Percentiles rank a stretch among this genome's conserved stretches.
Conservation (phyloP, 352 stramenopile species). For the Achlya hypogyna region DNA sequence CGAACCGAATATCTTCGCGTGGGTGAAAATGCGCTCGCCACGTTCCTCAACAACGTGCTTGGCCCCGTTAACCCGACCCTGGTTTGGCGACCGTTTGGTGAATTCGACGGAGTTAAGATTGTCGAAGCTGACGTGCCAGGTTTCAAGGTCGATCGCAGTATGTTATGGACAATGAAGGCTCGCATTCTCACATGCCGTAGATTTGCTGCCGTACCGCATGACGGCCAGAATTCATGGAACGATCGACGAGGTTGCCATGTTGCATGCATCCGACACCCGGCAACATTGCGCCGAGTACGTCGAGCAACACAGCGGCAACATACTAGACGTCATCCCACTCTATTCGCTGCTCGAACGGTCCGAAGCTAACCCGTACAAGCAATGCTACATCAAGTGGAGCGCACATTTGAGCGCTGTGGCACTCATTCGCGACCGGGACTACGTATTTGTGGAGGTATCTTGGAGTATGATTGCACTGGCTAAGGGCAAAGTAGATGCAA, state of each 20-base stretch:
- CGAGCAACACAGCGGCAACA: background rate
- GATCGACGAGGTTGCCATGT: constrained; percentile 11
- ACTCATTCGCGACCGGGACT: constrained; percentile 8
- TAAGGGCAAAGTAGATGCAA: background rate
- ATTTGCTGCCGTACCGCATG: constrained; percentile 8
- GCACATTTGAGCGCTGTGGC: background rate
- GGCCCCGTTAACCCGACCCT: background rate
- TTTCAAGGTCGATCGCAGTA: background rate
- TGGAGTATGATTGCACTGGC: background rate
- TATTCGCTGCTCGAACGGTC: constrained; percentile 8
- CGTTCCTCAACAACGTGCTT: constrained; percentile 8
- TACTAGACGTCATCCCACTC: constrained; percentile 10
- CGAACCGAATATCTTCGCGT: background rate
- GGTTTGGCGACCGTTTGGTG: background rate
- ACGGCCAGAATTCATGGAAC: constrained; percentile 10
- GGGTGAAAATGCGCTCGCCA: background rate
- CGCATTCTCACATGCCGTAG: background rate
- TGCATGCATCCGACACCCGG: constrained; percentile 10
- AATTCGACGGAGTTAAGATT: background rate
- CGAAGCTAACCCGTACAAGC: background rate
- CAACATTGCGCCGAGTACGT: constrained; percentile 3
- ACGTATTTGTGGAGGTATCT: constrained; percentile 1
- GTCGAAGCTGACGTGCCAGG: constrained; percentile 1
- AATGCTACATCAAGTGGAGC: constrained; percentile 11
- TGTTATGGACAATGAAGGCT: background rate